A percentile compares a stretch with the other conserved stretches of the same genome.
Conservation (phyloP, 2,329 filamentous ascomycete genomes). For the Claviceps purpurea region DNA sequence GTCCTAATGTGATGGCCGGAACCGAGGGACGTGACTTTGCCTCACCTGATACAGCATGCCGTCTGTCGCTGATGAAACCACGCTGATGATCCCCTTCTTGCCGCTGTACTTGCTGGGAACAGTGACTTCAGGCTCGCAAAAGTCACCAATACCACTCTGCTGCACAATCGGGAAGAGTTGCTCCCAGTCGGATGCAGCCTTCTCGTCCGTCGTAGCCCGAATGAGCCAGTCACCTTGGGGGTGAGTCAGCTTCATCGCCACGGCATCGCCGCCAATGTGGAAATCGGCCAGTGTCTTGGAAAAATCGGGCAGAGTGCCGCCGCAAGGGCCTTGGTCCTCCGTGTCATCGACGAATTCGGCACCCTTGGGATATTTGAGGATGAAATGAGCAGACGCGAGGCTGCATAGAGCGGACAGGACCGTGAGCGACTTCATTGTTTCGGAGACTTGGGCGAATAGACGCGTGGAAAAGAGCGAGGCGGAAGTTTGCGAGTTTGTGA, state of each 20-base stretch:
- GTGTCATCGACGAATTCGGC: conserved; percentile 36
- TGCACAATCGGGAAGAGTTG: conserved; percentile 38
- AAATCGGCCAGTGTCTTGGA: conserved; percentile 36
- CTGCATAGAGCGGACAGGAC: conserved; percentile 25
- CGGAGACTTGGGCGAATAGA: background rate
- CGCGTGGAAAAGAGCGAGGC: too few relatives aligned
- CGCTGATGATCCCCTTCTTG: conserved; percentile 38
- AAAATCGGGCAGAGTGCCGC: conserved; percentile 36
- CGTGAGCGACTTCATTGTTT: conserved; percentile 15
- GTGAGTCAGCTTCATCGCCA: conserved; percentile 35
- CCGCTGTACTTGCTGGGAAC: conserved; percentile 38
- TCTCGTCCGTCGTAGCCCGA: conserved; percentile 40
- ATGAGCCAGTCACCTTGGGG: conserved; percentile 42
- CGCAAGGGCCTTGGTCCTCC: conserved; percentile 35
- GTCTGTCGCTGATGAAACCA: conserved; percentile 39
- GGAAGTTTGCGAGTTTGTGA: too few relatives aligned
- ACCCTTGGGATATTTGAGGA: conserved; percentile 31
- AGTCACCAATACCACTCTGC: conserved; percentile 40
- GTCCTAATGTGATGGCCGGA: background rate
- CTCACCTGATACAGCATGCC: conserved; percentile 44
- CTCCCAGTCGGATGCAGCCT: conserved; percentile 36
- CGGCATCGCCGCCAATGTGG: conserved; percentile 41
- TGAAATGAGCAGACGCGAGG: conserved; percentile 39
- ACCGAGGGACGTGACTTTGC: background rate
- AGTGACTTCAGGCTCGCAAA: conserved; percentile 36